phyloP scores from a whole-genome alignment of 345 rosid genomes.

The Lepidium didymum region DNA sequence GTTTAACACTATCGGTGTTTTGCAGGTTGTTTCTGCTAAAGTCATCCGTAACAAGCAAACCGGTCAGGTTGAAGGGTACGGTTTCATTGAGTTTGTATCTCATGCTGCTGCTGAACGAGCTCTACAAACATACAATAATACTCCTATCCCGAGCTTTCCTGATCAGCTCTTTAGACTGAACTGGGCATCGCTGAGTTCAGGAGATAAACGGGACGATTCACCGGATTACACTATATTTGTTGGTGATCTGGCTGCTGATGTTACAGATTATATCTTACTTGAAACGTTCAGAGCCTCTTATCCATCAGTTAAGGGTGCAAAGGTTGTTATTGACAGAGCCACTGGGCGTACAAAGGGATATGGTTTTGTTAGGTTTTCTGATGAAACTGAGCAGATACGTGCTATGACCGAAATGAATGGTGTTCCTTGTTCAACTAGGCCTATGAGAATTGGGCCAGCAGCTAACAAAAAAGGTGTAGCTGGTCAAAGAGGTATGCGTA shows the following conservation, averaged over 20 bases:
- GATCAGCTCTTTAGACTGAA: conserved; percentile 77
- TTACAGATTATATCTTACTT: conserved; percentile 74
- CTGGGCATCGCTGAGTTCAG: conserved; percentile 74
- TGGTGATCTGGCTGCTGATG: conserved; percentile 95
- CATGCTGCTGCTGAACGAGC: conserved; percentile 74
- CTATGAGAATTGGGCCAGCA: conserved; percentile 86
- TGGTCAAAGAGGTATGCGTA: conserved; percentile 56
- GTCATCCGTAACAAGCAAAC: conserved; percentile 85
- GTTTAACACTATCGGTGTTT: neutral
- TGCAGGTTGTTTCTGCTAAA: conserved; percentile 52
- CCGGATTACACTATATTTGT: conserved; percentile 78
- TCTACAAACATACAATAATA: conserved; percentile 60
- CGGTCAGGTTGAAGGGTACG: conserved; percentile 69
- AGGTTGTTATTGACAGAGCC: conserved; percentile 85
- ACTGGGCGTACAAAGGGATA: conserved; percentile 87
- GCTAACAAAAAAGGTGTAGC: conserved; percentile 55
- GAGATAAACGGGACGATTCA: conserved; percentile 75
- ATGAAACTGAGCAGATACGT: conserved; percentile 75
- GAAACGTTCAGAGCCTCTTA: conserved; percentile 70
- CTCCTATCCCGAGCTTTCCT: conserved; percentile 61
- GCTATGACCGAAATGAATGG: conserved; percentile 97
- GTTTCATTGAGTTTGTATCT: conserved; percentile 64
- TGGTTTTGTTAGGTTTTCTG: conserved; percentile 83
- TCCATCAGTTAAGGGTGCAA: conserved; percentile 74
- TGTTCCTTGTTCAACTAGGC: conserved; percentile 74